These are phyloP conservation scores for Tolypocladium inflatum DNA, from an alignment of 2,329 filamentous ascomycete species.

Conservation along the genomic window DNA sequence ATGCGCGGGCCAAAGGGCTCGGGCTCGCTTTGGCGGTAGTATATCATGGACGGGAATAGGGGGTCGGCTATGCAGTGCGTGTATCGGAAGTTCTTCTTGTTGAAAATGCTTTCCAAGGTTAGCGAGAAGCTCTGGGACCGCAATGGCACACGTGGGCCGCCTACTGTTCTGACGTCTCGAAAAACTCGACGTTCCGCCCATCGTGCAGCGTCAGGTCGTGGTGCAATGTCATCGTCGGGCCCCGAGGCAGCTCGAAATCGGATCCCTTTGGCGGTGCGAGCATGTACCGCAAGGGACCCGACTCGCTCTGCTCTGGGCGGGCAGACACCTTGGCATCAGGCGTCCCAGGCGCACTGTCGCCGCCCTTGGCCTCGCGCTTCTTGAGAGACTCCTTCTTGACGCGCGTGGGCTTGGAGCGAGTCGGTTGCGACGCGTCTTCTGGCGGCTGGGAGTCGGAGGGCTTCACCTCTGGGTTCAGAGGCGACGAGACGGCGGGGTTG, in stretches of 20 bases:
- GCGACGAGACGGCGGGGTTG: conserved; percentile 61
- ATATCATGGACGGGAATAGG: conserved; percentile 73
- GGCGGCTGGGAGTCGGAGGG: conserved; percentile 25
- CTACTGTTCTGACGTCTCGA: conserved; percentile 56
- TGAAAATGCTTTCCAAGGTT: conserved; percentile 38
- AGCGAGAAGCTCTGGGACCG: neutral
- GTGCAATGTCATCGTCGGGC: conserved; percentile 45
- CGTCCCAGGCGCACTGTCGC: conserved; percentile 43
- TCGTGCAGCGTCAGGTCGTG: conserved; percentile 39
- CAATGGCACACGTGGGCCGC: conserved; percentile 13
- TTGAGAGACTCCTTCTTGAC: conserved; percentile 59
- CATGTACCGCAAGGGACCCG: conserved; percentile 50
- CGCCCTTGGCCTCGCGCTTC: conserved; percentile 56
- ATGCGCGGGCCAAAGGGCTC: conserved; percentile 76
- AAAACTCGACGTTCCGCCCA: conserved; percentile 45
- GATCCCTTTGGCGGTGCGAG: conserved; percentile 51
- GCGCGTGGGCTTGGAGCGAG: conserved; percentile 30
- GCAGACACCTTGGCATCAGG: conserved; percentile 42
- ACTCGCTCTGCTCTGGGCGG: conserved; percentile 31
- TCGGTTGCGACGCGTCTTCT: conserved; percentile 34
- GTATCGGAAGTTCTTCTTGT: conserved; percentile 74
- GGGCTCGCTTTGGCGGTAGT: conserved; percentile 82
- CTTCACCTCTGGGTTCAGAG: conserved; percentile 58
- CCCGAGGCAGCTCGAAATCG: conserved; percentile 51
- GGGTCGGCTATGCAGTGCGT: conserved; percentile 86